Evolutionary conservation across 345 rosid species (phyloP).

Genomic region (Psidium friedrichsthalianum): DNA sequence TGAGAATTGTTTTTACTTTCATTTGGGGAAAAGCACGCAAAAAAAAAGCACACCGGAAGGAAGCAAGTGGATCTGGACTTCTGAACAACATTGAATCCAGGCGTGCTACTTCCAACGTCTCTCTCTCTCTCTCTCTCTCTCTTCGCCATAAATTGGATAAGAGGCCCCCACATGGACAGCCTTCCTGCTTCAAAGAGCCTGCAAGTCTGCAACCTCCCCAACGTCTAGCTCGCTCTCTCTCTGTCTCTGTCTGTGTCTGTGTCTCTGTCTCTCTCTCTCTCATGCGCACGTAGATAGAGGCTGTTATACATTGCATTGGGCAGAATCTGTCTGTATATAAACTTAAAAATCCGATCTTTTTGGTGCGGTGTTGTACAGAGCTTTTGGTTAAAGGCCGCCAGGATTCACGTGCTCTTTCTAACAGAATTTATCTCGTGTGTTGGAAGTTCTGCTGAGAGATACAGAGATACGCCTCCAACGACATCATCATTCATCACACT

Average conservation of each 20-base stretch:
- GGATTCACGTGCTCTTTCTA: slow-evolving; percentile 35
- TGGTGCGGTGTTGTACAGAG: not conserved
- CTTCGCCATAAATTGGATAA: not conserved
- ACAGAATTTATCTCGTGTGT: slow-evolving; percentile 14
- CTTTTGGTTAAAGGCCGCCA: slow-evolving; percentile 15
- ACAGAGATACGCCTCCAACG: slow-evolving; percentile 6
- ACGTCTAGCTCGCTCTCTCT: not conserved
- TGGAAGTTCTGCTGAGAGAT: not conserved
- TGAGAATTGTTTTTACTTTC: not conserved
- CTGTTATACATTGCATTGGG: not conserved
- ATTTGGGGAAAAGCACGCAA: not conserved
- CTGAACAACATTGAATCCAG: not conserved
- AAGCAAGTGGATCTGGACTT: not conserved
- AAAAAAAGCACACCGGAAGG: not conserved
- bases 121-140: not conserved
- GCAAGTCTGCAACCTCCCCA: not conserved
- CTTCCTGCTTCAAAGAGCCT: not conserved
- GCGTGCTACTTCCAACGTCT: not conserved
- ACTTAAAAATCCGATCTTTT: not conserved
- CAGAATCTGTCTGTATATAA: not conserved
- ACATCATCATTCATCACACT: not conserved
- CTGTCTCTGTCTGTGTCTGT: slow-evolving; percentile 1
- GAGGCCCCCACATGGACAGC: not conserved
- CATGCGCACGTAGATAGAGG: not conserved
- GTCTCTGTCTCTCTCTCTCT: not conserved